phyloP scores from a whole-genome alignment of 805 yeast species.

The Kurtzmaniella fragi region DNA sequence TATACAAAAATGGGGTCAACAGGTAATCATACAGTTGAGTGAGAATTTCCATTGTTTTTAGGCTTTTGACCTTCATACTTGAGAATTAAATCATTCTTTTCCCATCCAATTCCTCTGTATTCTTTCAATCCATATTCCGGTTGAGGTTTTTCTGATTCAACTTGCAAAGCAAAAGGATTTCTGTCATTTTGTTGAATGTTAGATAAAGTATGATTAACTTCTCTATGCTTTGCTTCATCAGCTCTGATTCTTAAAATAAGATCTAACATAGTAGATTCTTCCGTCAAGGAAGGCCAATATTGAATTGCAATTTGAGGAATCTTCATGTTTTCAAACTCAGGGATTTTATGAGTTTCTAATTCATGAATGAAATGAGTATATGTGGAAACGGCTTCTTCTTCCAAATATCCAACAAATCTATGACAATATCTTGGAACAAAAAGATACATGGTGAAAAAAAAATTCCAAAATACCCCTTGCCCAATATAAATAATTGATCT shows the following conservation, averaged over 20 bases:
- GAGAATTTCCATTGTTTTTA: too few species aligned
- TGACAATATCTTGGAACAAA: conserved; percentile 62
- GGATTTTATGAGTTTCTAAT: conserved; percentile 48
- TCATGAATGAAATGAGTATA: conserved; percentile 54
- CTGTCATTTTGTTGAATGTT: conserved; percentile 56
- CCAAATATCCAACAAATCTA: conserved; percentile 71
- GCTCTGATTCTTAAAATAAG: conserved; percentile 61
- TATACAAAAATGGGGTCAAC: too few species aligned
- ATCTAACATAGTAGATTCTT: conserved; percentile 51
- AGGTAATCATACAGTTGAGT: too few species aligned
- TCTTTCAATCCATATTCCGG: conserved; percentile 32
- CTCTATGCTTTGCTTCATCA: conserved; percentile 76
- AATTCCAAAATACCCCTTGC: conserved; percentile 67
- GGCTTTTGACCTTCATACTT: not conserved
- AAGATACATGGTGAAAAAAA: conserved; percentile 57
- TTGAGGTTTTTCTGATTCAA: conserved; percentile 34
- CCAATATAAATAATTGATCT: conserved; percentile 51
- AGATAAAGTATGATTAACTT: conserved; percentile 73
- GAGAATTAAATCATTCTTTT: conserved; percentile 26
- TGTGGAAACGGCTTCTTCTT: conserved; percentile 71
- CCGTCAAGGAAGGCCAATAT: conserved; percentile 56
- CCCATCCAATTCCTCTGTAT: conserved; percentile 36
- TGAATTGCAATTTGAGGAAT: conserved; percentile 58
- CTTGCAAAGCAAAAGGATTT: conserved; percentile 58
- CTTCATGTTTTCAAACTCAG: conserved; percentile 38